These are phyloP conservation scores for Chlorella sorokiniana DNA, from an alignment of 139 green algal genomes.

Conservation along the genomic window DNA sequence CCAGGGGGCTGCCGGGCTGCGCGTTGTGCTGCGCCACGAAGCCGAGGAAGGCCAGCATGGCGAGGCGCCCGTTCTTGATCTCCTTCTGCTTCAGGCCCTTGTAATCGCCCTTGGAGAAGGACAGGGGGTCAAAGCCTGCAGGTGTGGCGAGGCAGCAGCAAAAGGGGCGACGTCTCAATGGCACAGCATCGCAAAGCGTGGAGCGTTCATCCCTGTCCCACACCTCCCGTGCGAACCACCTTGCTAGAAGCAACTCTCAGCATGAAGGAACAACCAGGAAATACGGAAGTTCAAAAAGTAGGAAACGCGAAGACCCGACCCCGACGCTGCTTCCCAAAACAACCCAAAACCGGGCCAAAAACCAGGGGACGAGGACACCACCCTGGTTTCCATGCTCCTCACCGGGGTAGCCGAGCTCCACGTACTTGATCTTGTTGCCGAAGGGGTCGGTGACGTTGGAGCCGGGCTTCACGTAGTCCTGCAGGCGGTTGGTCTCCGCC, in stretches of 20 bases:
- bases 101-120: constrained; percentile 38
- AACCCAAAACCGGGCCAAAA: no score
- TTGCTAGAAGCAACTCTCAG: no score
- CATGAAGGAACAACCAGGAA: no score
- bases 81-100: constrained; percentile 51
- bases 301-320: no score
- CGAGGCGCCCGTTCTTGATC: constrained; percentile 64
- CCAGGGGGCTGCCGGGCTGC: constrained; percentile 29
- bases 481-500: constrained; percentile 65
- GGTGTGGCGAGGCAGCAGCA: constrained; percentile 11
- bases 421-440: constrained; percentile 32
- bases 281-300: no score
- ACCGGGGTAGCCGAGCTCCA: constrained; percentile 32
- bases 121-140: constrained; percentile 60
- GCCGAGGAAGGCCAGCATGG: constrained; percentile 52
- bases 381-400: not conserved
- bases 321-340: no score
- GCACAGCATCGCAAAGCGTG: not conserved
- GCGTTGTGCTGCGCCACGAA: constrained; percentile 32
- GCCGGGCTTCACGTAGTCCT: constrained; percentile 54
- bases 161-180: not conserved
- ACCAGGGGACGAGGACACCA: not conserved
- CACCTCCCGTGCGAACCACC: no score
- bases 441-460: constrained; percentile 62
- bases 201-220: not conserved